Base-by-base conservation (phyloP, 768 basidiomycete genomes). In the Obba rivulosa region DNA sequence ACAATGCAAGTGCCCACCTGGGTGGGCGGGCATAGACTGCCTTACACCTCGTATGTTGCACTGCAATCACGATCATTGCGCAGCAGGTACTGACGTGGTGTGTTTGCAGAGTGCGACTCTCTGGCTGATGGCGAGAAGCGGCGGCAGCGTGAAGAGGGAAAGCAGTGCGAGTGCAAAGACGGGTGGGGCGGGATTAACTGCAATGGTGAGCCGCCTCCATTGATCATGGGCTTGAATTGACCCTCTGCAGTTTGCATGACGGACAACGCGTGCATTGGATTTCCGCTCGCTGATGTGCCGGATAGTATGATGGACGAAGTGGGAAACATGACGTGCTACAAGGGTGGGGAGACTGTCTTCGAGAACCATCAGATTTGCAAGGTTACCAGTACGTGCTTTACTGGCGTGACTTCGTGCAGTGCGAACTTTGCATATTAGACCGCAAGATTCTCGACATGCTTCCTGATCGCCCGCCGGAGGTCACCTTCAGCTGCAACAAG, bases 21-120 rank as follows among this genome's bases (percentile, higher is more conserved):
- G 96, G n/a, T 99, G 94, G 83, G 91, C 92, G 40, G 96, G 96
- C 1, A 86, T 93, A 34, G 95, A 98, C 61, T 99, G 96, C 69
- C 68, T 96, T 45, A 79, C 80, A 8, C 95, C 96, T 18, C 86
- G 94, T 96, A 67, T 41, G 90, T 78, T 4, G 17, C 20, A 10
- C 36, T 14, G 8, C 45, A 24, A n/a, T 16, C 23, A 1, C 28
- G 17, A 14, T 37, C 24, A n/a, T 34, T 34, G 13, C 49, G n/a
- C 25, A 25, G 34, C 34, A 17, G 9, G 35, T 34, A 4, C 53
- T 53, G 35, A 61, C 24, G 44, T 14, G 20, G 5, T 31, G 7
- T 31, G 24, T 25, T 34, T 22, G 8, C 50, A 96, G 93, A 96
- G 61, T 97, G 95, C 57, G 96, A 92, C 63, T 94, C 95, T 5